Conservation (phyloP, 106 monocot species). For the Posidonia australis region DNA sequence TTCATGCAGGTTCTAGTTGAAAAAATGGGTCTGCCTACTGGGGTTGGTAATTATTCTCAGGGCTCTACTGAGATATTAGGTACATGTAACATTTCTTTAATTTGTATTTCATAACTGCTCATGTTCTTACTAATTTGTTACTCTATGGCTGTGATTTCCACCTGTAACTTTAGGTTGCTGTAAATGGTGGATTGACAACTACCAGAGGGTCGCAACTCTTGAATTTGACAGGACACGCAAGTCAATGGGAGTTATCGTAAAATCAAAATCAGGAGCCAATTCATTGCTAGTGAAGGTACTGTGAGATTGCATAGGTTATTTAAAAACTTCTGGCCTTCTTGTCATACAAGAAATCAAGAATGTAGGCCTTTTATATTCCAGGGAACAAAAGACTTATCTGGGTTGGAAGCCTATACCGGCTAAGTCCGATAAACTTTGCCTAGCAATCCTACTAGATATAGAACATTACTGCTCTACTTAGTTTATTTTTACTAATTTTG, state of each 20-base stretch:
- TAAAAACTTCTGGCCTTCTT: not conserved
- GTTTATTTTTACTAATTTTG: no score
- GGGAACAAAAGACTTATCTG: no score
- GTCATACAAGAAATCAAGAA: not conserved
- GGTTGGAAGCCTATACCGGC: no score
- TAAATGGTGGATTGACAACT: conserved; percentile 58
- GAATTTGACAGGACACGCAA: conserved; percentile 93
- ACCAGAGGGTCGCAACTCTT: conserved; percentile 77
- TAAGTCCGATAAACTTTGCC: no score
- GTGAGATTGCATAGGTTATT: not conserved
- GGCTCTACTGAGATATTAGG: conserved; percentile 41
- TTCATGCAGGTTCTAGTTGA: conserved; percentile 64
- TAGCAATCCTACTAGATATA: no score
- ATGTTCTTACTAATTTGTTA: not conserved
- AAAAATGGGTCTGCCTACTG: conserved; percentile 74
- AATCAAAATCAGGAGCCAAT: conserved; percentile 64
- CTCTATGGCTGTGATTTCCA: not conserved
- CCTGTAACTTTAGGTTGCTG: conserved; percentile 45
- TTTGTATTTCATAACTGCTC: no score
- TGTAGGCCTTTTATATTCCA: no score
- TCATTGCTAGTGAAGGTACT: conserved; percentile 87
- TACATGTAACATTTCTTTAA: conserved; percentile 5
- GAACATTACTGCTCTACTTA: no score
- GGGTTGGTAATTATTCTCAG: conserved; percentile 17
- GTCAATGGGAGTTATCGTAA: conserved; percentile 95